These are phyloP conservation scores for Blastomyces parvus DNA, from an alignment of 2,329 filamentous ascomycete genomes.

Conservation along the genomic window DNA sequence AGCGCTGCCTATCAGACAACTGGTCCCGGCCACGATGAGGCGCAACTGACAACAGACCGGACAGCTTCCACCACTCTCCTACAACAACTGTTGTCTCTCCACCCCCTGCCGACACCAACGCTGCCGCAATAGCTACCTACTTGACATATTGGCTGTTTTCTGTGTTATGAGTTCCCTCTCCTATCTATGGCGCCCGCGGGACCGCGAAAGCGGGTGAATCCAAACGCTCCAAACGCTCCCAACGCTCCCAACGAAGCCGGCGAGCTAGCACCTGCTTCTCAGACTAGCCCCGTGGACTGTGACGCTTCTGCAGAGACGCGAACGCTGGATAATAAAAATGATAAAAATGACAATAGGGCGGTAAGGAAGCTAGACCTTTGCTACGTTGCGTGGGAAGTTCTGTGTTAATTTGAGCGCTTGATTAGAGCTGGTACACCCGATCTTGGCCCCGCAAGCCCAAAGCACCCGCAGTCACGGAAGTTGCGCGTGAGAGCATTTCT, in stretches of 20 bases:
- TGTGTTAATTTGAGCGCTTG: neutral
- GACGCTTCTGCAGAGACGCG: constrained; percentile 15
- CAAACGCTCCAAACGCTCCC: constrained; percentile 30
- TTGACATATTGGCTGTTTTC: neutral
- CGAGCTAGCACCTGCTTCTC: constrained; percentile 14
- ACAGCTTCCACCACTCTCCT: neutral
- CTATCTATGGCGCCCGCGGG: constrained; percentile 32
- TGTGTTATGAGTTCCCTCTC: constrained; percentile 28
- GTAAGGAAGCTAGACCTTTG: constrained; percentile 21
- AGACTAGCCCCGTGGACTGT: constrained; percentile 13
- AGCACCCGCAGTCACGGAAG: constrained; percentile 40
- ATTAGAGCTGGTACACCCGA: constrained; percentile 36
- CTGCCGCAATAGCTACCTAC: neutral
- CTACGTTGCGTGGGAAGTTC: neutral
- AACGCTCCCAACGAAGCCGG: constrained; percentile 28
- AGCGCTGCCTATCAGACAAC: neutral
- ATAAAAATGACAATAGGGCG: constrained; percentile 19
- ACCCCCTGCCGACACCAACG: constrained; percentile 2
- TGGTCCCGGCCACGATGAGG: neutral
- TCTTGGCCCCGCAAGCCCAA: constrained; percentile 40
- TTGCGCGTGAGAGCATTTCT: constrained; percentile 42
- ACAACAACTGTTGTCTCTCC: neutral
- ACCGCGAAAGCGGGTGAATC: constrained; percentile 38
- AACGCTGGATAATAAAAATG: constrained; percentile 17
- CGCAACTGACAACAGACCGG: neutral